Evolutionary conservation across 169 alveolate species (phyloP), one percentile per base, ranked within the genome.

Genomic region (Eimeria falciformis): DNA sequence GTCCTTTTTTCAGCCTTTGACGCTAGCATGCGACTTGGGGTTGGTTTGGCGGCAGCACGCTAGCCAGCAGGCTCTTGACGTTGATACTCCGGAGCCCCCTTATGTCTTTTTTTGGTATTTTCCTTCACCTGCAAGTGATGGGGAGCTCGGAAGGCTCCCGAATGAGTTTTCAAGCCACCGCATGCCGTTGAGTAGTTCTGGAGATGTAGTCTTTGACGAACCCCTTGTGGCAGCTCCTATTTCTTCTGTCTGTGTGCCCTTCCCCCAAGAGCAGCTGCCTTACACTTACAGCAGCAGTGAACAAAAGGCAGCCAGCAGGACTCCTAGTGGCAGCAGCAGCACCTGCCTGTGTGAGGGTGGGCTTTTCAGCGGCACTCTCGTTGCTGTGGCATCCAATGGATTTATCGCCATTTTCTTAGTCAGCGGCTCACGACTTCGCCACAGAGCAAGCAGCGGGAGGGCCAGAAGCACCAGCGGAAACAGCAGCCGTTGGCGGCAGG

Each of bases 321-420:
- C 25, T 69, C 27, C 45, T 69, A 78, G 55, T 56, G 50, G 87
- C 71, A 78, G 53, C 71, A 27, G 71, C 87, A 78, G 71, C 50
- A 27, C 23, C 87, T 25, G 4, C 6, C 71, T 21, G 50, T 25
- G 29, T 23, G 21, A 2, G 17, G 66, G 5, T 47, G 87, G 71
- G 27, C 29, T 78, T 47, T 78, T 78, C 87, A 78, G 87, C 40
- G 87, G 87, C 50, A 47, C 87, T 3, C 87, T 78, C 37, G 87
- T 78, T 6, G 87, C 87, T 21, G 87, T 78, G 53, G 87, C 87
- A n/a, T 78, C 87, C 71, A 66, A 50, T 17, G 37, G 87, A 25
- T 78, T 47, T 50, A 78, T 78, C 12, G 87, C 87, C n/a, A 0
- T 78, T 47, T 78, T 78, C 40, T 69, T 78, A 12, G 87, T 78